phyloP scores from a whole-genome alignment of 768 basidiomycete genomes.

The Pleurotus salmoneostramineus region DNA sequence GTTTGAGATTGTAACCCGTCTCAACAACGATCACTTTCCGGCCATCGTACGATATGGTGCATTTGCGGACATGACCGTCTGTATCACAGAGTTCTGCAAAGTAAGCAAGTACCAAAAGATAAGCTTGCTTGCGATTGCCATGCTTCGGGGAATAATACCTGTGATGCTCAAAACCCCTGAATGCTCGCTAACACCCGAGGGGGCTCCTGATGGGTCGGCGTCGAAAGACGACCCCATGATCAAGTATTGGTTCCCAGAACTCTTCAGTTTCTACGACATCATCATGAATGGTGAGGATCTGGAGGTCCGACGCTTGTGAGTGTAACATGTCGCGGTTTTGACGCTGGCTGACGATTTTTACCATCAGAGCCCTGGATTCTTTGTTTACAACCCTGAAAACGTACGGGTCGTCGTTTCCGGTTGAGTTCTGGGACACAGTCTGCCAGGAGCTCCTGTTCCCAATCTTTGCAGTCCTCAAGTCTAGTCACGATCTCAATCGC shows the following conservation, averaged over 20 bases:
- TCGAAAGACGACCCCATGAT: conserved; percentile 82
- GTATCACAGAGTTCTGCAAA: conserved; percentile 99
- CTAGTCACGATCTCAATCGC: conserved; percentile 85
- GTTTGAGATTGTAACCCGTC: conserved; percentile 90
- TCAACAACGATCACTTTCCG: conserved; percentile 88
- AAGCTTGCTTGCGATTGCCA: conserved; percentile 91
- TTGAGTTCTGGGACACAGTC: conserved; percentile 97
- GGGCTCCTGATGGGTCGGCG: conserved; percentile 15
- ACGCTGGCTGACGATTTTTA: conserved; percentile 1
- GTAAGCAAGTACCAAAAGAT: conserved; percentile 99
- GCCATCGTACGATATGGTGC: conserved; percentile 92
- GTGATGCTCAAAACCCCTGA: conserved; percentile 87
- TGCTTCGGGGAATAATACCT: conserved; percentile 91
- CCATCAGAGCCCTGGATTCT: conserved; percentile 86
- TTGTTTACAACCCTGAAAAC: conserved; percentile 91
- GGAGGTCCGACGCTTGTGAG: conserved; percentile 94
- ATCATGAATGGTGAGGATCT: conserved; percentile 99
- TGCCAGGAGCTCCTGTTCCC: conserved; percentile 97
- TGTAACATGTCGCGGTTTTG: conserved; percentile 13
- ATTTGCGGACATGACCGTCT: conserved; percentile 94
- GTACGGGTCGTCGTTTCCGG: conserved; percentile 79
- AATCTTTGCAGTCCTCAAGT: conserved; percentile 94
- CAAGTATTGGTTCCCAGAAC: conserved; percentile 93
- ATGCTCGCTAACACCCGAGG: conserved; percentile 30
- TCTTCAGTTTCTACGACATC: conserved; percentile 99